These are phyloP conservation scores for Alternaria atra DNA, from an alignment of 2,329 filamentous ascomycete species.

Conservation along the genomic window DNA sequence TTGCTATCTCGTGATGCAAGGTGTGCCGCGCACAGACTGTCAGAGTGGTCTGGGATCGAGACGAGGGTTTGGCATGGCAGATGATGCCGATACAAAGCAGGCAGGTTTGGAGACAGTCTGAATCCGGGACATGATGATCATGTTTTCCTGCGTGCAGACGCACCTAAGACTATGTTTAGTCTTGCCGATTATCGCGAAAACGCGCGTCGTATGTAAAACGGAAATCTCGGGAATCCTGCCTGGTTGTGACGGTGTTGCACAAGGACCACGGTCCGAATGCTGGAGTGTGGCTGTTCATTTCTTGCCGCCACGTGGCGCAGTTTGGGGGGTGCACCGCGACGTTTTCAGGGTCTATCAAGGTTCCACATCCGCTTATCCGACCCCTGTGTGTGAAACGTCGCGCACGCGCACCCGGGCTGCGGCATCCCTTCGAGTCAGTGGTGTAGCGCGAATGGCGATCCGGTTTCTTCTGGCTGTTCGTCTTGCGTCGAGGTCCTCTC, in stretches of 20 bases:
- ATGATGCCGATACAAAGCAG: constrained; percentile 10
- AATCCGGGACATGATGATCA: not conserved
- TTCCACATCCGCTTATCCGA: constrained; percentile 1
- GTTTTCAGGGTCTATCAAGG: constrained; percentile 10
- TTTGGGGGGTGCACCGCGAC: constrained; percentile 1
- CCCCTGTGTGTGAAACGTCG: constrained; percentile 9
- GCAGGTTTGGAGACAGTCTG: not conserved
- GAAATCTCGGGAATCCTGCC: constrained; percentile 9
- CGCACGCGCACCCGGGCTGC: constrained; percentile 11
- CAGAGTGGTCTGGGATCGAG: constrained; percentile 7
- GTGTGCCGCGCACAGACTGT: constrained; percentile 11
- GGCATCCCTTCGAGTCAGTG: constrained; percentile 5
- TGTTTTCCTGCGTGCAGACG: not conserved
- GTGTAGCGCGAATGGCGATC: not conserved
- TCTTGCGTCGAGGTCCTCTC: not conserved
- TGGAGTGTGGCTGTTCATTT: constrained; percentile 2
- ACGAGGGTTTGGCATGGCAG: constrained; percentile 8
- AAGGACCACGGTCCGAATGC: not conserved
- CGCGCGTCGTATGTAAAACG: not conserved
- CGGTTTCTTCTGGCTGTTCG: not conserved
- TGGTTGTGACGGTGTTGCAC: not conserved
- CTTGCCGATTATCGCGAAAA: not conserved
- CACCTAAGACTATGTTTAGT: not conserved
- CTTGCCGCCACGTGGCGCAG: constrained; percentile 15
- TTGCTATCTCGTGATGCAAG: constrained; percentile 9